phyloP scores from a whole-genome alignment of 1,284 basidiomycete species.

The Stygiomarasmius scandens region DNA sequence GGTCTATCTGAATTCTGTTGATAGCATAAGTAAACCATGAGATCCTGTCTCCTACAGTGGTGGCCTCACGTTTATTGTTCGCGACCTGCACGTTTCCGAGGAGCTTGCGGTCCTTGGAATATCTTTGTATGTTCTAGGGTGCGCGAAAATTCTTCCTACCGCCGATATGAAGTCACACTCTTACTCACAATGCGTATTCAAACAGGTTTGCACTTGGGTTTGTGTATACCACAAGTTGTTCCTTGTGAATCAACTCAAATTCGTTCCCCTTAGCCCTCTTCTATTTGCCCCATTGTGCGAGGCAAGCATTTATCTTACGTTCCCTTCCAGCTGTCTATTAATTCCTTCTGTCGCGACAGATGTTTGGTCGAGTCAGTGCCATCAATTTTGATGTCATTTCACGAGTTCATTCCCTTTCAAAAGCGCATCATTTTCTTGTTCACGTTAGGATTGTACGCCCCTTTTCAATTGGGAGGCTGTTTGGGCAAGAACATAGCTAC shows the following conservation, averaged over 20 bases:
- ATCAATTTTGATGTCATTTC: background rate
- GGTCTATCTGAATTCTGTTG: no score
- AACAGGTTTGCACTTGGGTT: no score
- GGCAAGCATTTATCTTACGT: constrained; percentile 13
- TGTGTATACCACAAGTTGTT: no score
- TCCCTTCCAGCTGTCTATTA: background rate
- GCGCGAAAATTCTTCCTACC: no score
- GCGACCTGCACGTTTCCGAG: constrained; percentile 51
- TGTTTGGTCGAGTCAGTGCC: constrained; percentile 7
- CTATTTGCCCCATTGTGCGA: constrained; percentile 35
- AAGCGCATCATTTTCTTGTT: constrained; percentile 39
- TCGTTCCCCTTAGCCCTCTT: constrained; percentile 1
- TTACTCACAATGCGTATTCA: no score
- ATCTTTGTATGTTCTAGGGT: constrained; percentile 61
- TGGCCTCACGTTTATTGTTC: constrained; percentile 49
- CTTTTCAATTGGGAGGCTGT: constrained; percentile 69
- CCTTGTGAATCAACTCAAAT: no score
- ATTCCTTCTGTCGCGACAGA: constrained; percentile 11
- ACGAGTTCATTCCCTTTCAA: background rate
- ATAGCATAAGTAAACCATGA: no score
- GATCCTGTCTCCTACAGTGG: no score
- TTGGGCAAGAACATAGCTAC: constrained; percentile 59
- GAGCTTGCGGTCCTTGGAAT: constrained; percentile 63
- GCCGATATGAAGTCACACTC: no score
- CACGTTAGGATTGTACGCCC: constrained; percentile 58